These are phyloP conservation scores for Hippophae gyantsensis DNA, from an alignment of 306 rosid genomes.

Conservation along the genomic window DNA sequence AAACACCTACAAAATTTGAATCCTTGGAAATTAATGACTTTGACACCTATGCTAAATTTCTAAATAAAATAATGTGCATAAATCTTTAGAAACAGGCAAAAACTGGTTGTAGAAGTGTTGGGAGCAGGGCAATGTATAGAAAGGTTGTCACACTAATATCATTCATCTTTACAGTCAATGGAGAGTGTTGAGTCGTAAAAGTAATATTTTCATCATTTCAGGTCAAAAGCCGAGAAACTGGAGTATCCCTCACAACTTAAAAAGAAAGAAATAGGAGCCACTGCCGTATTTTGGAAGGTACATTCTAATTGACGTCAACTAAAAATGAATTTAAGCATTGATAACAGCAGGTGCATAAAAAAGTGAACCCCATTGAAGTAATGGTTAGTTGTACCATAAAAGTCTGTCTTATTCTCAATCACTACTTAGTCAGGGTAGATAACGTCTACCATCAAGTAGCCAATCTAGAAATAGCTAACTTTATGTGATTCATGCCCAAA, in stretches of 20 bases:
- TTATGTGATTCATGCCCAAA: neutral
- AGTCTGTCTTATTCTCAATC: neutral
- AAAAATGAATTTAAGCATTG: neutral
- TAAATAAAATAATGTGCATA: neutral
- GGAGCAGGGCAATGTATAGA: neutral
- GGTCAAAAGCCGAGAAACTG: too few species aligned
- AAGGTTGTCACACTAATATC: neutral
- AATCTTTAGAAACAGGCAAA: neutral
- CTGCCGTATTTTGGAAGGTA: too few species aligned
- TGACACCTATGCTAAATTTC: constrained; percentile 7
- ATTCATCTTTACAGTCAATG: neutral
- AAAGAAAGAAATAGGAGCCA: too few species aligned
- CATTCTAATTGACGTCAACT: neutral
- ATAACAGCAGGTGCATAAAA: neutral
- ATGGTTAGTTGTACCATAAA: neutral
- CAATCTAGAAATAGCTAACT: neutral
- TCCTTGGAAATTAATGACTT: constrained; percentile 5
- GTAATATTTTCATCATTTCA: neutral
- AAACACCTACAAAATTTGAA: constrained; percentile 51
- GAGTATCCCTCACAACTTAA: too few species aligned
- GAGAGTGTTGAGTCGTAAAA: neutral
- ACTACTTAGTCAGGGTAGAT: neutral
- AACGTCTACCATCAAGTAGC: neutral
- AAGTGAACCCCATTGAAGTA: neutral
- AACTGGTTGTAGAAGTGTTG: too few species aligned